Base-by-base conservation (phyloP, 495 filamentous ascomycete genomes). In the Mycothermus thermophilus region DNA sequence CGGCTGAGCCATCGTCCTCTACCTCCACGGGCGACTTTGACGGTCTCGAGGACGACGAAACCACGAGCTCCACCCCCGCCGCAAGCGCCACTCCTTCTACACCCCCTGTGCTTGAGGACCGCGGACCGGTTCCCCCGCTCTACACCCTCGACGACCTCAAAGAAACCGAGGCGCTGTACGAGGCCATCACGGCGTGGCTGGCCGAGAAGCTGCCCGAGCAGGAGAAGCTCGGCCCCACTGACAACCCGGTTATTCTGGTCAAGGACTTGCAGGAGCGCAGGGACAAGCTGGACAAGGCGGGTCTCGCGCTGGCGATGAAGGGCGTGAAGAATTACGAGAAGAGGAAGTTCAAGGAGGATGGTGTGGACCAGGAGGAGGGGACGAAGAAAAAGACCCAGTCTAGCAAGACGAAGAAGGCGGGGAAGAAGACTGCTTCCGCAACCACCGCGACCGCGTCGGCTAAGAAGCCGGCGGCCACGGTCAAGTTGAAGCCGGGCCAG, bases 291-390 rank as follows among this genome's bases (percentile, higher is more conserved):
- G 71, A 75, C 48, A 67, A 73, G 32, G 68, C 69, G 4, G 72
- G 80, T 27, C 65, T 80, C 48, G 75, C 81, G 33, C 64, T 87
- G 28, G 62, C 80, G 29, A 68, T 79, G 66, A 79, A 74, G 67
- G 77, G 75, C 47, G 75, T 86, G 44, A 69, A 65, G 30, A 65
- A 72, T 37, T 67, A 67, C 41, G 63, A 71, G 41, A 51, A 42
- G 40, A 66, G 63, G 30, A 69, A 71, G 47, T n/a, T n/a, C n/a
- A n/a, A n/a, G n/a, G n/a, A n/a, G n/a, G n/a, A n/a, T n/a, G n/a
- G n/a, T n/a, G 48, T 40, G 10, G 50, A 42, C 2, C 52, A 52
- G 15, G 48, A 47, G 40, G 67, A 64, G 34, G 50, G 47, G 5
- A 67, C 60, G 40, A 40, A 56, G 28, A 35, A 33, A 12, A n/a